Conservation (phyloP, 2,329 filamentous ascomycete genomes). For the Aspergillus niger region DNA sequence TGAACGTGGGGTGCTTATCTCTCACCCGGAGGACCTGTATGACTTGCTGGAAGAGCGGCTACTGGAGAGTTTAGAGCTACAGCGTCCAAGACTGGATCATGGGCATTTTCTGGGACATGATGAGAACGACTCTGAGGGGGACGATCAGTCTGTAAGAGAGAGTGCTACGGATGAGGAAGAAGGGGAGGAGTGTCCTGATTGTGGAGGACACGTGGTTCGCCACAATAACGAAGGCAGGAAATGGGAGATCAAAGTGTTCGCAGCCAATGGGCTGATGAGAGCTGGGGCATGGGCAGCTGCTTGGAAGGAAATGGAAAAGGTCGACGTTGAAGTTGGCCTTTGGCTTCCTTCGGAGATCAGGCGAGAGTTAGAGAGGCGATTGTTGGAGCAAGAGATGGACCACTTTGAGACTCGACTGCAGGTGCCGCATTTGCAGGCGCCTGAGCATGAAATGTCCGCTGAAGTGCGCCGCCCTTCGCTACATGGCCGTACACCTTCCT, state of each 20-base stretch:
- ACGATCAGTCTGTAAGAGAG: slow-evolving; percentile 31
- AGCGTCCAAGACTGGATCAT: slow-evolving; percentile 57
- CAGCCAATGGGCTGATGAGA: slow-evolving; percentile 91
- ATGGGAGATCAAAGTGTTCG: slow-evolving; percentile 79
- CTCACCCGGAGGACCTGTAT: slow-evolving; percentile 63
- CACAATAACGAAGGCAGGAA: slow-evolving; percentile 52
- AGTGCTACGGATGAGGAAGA: slow-evolving; percentile 41
- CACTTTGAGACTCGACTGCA: slow-evolving; percentile 20
- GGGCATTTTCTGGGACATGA: slow-evolving; percentile 57
- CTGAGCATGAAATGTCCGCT: slow-evolving; percentile 18
- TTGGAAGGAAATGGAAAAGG: slow-evolving; percentile 98
- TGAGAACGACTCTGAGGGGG: slow-evolving; percentile 30
- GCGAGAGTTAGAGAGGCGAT: slow-evolving; percentile 50
- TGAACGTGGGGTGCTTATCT: slow-evolving; percentile 61
- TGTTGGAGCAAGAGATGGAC: slow-evolving; percentile 44
- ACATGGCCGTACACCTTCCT: slow-evolving; percentile 3
- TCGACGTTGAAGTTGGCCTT: slow-evolving; percentile 88
- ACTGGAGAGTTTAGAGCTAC: slow-evolving; percentile 61
- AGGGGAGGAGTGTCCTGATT: slow-evolving; percentile 53
- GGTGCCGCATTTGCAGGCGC: slow-evolving; percentile 16
- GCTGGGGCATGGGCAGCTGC: slow-evolving; percentile 89
- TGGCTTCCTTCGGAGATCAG: slow-evolving; percentile 58
- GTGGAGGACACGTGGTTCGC: slow-evolving; percentile 50
- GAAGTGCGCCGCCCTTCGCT: slow-evolving; percentile 7
- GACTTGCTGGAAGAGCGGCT: slow-evolving; percentile 64